phyloP scores from a whole-genome alignment of 805 yeast species.

The Diddensiella santjacobensis region DNA sequence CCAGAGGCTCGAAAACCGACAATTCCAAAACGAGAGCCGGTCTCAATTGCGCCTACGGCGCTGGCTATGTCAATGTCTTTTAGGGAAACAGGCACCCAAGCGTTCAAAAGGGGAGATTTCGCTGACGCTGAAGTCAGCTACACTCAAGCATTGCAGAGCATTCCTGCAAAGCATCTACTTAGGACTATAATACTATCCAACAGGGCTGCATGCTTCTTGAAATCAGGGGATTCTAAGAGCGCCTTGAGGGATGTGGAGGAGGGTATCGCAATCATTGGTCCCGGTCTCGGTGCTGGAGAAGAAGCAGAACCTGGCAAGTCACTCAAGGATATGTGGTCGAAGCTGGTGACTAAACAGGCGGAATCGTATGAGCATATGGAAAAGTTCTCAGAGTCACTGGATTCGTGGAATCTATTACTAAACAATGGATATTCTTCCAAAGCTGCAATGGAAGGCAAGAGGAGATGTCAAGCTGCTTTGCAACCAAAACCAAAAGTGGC shows the following conservation, averaged over 20 bases:
- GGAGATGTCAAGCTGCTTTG: constrained; percentile 66
- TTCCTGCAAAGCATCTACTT: constrained; percentile 63
- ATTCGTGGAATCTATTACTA: constrained; percentile 57
- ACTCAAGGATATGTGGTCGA: constrained; percentile 68
- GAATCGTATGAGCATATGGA: constrained; percentile 84
- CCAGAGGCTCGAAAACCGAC: constrained; percentile 18
- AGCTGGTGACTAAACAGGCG: constrained; percentile 66
- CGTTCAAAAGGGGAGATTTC: constrained; percentile 82
- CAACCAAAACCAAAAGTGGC: constrained; percentile 33
- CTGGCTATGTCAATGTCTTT: constrained; percentile 30
- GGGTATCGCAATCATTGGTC: constrained; percentile 44
- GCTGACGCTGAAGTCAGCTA: constrained; percentile 59
- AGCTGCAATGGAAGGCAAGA: constrained; percentile 69
- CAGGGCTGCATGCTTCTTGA: constrained; percentile 61
- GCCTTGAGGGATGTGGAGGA: constrained; percentile 46
- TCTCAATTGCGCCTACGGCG: constrained; percentile 29
- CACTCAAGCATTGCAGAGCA: constrained; percentile 47
- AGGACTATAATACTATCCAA: constrained; percentile 71
- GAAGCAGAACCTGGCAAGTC: constrained; percentile 48
- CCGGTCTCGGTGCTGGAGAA: constrained; percentile 38
- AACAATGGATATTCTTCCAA: constrained; percentile 64
- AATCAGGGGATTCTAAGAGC: constrained; percentile 63
- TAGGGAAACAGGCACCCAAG: constrained; percentile 49
- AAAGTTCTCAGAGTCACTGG: constrained; percentile 58
- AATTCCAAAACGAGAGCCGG: constrained; percentile 23